Conservation (phyloP, 2,329 filamentous ascomycete species). For the Ophiocordyceps camponoti-leonardi region DNA sequence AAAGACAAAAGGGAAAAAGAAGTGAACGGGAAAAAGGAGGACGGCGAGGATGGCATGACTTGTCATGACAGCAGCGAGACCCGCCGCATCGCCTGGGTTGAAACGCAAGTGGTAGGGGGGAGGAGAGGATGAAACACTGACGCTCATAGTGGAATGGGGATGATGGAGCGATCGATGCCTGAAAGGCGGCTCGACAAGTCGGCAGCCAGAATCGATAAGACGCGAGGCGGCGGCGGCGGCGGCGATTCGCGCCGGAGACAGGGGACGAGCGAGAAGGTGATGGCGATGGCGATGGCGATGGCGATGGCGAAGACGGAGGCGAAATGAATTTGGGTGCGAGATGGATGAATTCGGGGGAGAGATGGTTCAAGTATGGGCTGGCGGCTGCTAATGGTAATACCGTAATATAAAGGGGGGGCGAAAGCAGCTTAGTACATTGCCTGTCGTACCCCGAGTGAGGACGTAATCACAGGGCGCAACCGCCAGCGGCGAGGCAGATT, state of each 20-base stretch:
- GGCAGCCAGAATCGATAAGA: not conserved
- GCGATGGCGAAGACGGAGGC: not conserved
- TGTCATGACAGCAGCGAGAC: not conserved
- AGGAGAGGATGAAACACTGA: conserved; percentile 9
- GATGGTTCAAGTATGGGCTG: not conserved
- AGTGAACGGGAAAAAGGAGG: not conserved
- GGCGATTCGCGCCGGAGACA: not conserved
- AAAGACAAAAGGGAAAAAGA: not conserved
- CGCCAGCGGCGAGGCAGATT: not conserved
- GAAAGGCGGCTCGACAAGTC: not conserved
- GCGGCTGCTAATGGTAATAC: not conserved
- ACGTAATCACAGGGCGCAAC: not conserved
- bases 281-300: not conserved
- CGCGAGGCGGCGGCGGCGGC: not conserved
- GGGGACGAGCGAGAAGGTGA: not conserved
- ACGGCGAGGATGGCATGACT: not conserved
- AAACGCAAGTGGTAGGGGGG: conserved; percentile 7
- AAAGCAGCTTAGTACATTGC: not conserved
- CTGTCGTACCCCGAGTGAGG: not conserved
- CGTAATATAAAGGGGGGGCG: not conserved
- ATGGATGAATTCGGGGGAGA: not conserved
- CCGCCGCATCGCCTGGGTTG: conserved; percentile 3
- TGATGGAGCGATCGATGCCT: conserved; percentile 1
- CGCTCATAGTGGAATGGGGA: conserved; percentile 9
- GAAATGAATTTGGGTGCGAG: not conserved